phyloP scores from a whole-genome alignment of 768 basidiomycete species.

The Boletales sp. region DNA sequence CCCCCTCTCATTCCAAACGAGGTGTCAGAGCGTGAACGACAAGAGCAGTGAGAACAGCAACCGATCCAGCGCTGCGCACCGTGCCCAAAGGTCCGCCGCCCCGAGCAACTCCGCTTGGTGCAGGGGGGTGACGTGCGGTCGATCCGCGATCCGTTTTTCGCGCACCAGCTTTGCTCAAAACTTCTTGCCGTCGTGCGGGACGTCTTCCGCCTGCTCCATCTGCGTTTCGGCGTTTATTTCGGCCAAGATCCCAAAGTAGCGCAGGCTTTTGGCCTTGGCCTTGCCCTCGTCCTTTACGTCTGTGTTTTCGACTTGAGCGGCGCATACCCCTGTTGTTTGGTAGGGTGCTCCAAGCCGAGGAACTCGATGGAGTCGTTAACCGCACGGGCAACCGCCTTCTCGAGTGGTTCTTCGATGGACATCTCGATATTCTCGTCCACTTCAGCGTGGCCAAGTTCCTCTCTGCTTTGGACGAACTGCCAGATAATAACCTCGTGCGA shows the following conservation, averaged over 20 bases:
- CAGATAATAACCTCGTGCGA: slow-evolving; percentile 80
- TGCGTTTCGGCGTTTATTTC: slow-evolving; percentile 59
- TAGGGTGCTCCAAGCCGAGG: slow-evolving; percentile 52
- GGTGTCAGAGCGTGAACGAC: slow-evolving; percentile 51
- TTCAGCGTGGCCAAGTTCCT: slow-evolving; percentile 59
- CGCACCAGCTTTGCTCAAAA: slow-evolving; percentile 51
- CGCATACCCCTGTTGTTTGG: slow-evolving; percentile 45
- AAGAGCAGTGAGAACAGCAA: slow-evolving; percentile 48
- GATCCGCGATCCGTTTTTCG: slow-evolving; percentile 44
- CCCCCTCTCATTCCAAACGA: slow-evolving; percentile 75
- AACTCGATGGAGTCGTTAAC: slow-evolving; percentile 55
- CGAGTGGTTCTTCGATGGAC: slow-evolving; percentile 52
- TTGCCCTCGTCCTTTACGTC: slow-evolving; percentile 24
- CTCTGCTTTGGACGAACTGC: slow-evolving; percentile 65
- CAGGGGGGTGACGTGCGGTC: slow-evolving; percentile 86
- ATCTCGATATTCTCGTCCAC: slow-evolving; percentile 71
- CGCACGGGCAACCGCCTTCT: slow-evolving; percentile 53
- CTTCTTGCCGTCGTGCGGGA: slow-evolving; percentile 25
- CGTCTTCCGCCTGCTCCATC: slow-evolving; percentile 35
- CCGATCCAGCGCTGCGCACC: slow-evolving; percentile 14
- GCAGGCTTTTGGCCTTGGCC: slow-evolving; percentile 25
- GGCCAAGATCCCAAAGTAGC: slow-evolving; percentile 79
- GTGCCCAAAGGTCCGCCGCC: slow-evolving; percentile 43
- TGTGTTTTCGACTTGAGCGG: slow-evolving; percentile 17
- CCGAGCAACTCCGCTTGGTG: slow-evolving; percentile 53